Conservation (phyloP, 169 alveolate species). For the Neospora caninum region DNA sequence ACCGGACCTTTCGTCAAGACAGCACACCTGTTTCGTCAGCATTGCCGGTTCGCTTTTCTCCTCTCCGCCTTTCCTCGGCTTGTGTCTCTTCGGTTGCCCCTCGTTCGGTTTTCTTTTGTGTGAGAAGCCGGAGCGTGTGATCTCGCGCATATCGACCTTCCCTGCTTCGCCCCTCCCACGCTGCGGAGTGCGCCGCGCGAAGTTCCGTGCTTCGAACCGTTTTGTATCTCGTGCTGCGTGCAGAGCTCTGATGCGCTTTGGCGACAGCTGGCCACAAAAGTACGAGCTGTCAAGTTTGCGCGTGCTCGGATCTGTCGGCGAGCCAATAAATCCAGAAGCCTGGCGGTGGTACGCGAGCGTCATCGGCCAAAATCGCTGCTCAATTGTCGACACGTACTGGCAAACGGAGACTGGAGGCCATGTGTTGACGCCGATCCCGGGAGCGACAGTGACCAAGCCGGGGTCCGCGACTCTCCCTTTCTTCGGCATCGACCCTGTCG, state of each 20-base stretch:
- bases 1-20: no score
- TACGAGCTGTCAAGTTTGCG: slow-evolving; percentile 66
- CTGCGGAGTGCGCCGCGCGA: no score
- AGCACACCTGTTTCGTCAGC: no score
- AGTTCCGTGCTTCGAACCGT: no score
- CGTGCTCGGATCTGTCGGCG: slow-evolving; percentile 87
- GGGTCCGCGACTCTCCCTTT: slow-evolving; percentile 94
- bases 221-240: no score
- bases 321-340: slow-evolving; percentile 94
- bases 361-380: slow-evolving; percentile 72
- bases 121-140: no score
- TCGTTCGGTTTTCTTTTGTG: no score
- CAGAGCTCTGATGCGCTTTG: slow-evolving; percentile 65
- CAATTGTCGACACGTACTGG: slow-evolving; percentile 97
- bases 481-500: slow-evolving; percentile 88
- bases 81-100: no score
- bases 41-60: no score
- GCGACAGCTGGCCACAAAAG: slow-evolving; percentile 68
- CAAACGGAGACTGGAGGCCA: slow-evolving; percentile 98
- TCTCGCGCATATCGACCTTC: no score
- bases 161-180: no score
- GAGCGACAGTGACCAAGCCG: slow-evolving; percentile 88
- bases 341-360: slow-evolving; percentile 92
- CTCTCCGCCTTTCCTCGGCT: no score
- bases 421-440: slow-evolving; percentile 92